Evolutionary conservation across 495 filamentous ascomycete genomes (phyloP).

Genomic region (Penicillium arizonense): DNA sequence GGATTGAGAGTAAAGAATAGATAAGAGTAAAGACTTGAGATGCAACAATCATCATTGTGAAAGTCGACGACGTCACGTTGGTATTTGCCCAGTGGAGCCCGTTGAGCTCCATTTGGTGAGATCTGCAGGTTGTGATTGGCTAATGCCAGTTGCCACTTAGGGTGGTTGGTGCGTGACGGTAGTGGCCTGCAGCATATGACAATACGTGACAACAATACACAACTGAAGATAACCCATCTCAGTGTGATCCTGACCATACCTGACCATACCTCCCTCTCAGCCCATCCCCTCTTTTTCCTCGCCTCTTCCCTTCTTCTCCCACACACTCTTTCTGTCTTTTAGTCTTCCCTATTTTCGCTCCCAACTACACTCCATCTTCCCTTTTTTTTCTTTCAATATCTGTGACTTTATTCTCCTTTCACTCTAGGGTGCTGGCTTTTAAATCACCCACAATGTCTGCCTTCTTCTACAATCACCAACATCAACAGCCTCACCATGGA

Average conservation of each 20-base stretch:
- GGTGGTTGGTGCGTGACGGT: constrained; percentile 34
- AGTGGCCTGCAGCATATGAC: constrained; percentile 8
- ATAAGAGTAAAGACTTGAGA: too few species aligned
- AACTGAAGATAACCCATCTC: background rate
- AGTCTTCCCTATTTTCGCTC: constrained; percentile 27
- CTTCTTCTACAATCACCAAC: constrained; percentile 64
- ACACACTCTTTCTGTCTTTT: constrained; percentile 25
- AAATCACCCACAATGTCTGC: constrained; percentile 63
- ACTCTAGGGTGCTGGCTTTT: constrained; percentile 21
- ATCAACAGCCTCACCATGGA: constrained; percentile 54
- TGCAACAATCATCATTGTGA: too few species aligned
- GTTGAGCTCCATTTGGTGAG: background rate
- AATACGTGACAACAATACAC: constrained; percentile 1
- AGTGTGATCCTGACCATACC: constrained; percentile 10
- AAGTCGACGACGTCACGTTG: constrained; percentile 27
- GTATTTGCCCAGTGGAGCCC: constrained; percentile 1
- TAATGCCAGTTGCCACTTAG: constrained; percentile 12
- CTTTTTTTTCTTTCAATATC: constrained; percentile 36
- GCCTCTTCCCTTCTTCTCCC: constrained; percentile 19
- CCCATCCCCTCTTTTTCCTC: constrained; percentile 28
- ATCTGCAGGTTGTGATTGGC: constrained; percentile 19
- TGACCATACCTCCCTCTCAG: constrained; percentile 15
- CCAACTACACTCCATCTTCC: constrained; percentile 25
- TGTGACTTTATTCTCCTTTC: constrained; percentile 32
- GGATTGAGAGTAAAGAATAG: too few species aligned